These are phyloP conservation scores for Chamaecyparis obtusa DNA, from an alignment of 75 land plant species.

Conservation along the genomic window DNA sequence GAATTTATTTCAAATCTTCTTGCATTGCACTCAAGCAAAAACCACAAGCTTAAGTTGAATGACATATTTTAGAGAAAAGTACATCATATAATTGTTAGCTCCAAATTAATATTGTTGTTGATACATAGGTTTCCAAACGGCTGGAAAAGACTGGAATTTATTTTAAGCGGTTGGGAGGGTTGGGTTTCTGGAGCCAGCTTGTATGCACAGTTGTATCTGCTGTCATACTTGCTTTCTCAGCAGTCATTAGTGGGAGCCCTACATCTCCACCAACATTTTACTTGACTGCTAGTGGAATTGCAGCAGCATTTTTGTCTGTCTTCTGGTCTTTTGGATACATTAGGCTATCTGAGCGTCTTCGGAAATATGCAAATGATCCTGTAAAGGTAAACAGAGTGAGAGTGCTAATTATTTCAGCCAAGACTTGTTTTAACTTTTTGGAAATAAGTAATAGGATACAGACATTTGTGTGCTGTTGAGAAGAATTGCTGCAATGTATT, in stretches of 20 bases:
- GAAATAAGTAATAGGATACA: not conserved
- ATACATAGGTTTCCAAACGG: conserved; percentile 84
- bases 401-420: not conserved
- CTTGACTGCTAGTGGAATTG: conserved; percentile 87
- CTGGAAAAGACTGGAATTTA: conserved; percentile 71
- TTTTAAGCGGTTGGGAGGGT: conserved; percentile 84
- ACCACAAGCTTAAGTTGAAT: not conserved
- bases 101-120: not conserved
- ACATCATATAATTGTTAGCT: not conserved
- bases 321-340: conserved; percentile 99
- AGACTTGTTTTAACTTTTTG: not conserved
- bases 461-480: not conserved
- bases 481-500: not conserved
- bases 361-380: conserved; percentile 73
- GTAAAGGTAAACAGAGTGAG: conserved; percentile 59
- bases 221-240: conserved; percentile 90
- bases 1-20: not conserved
- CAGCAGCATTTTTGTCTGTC: conserved; percentile 92
- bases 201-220: conserved; percentile 88
- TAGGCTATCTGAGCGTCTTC: conserved; percentile 74
- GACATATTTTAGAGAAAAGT: not conserved
- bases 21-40: not conserved
- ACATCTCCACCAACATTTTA: conserved; percentile 90
- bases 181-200: conserved; percentile 97
- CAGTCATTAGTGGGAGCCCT: conserved; percentile 72